Evolutionary conservation across 1,139 yeast genomes (phyloP), one percentile per base, ranked within the genome.

Genomic region (Magnusiomyces suaveolens): DNA sequence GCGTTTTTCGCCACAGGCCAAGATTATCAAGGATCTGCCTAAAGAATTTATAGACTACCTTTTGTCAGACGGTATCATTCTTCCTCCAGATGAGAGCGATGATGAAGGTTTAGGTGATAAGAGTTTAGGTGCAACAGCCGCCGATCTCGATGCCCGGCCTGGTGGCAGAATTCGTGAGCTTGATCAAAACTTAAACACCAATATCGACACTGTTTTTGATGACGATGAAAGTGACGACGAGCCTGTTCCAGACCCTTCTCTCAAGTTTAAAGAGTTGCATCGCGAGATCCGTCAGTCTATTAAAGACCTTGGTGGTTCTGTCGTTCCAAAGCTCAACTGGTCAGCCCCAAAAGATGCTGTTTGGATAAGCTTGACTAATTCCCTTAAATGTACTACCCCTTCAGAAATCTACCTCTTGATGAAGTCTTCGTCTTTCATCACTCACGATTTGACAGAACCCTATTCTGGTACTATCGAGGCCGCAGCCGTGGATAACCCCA

Each of bases 331-430:
- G 65, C 73, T 92, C 61, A 92, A 92, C 72, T 92, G 98, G 98
- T 87, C 97, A 0, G 85, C 96, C 1, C 98, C 99, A 1, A 84
- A 83, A 63, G 99, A 92, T 69, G 88, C 97, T 6, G 78, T 82
- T 0, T 92, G 98, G 98, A 90, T 92, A 36, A 72, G 87, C 64
- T 78, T 94, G 1, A 83, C 86, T 41, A 85, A 87, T 62, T 77
- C 87, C 2, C 78, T 86, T 75, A 78, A 80, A 63, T 89, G 97
- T 64, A 75, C 71, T 18, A 76, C 75, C 39, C 81, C 84, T 0
- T 78, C 83, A 46, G 99, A 92, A 60, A 71, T 92, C 0, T 90
- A 89, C 60, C 69, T 92, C 54, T 70, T 92, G 18, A 69, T 94
- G 53, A 92, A 92, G 63, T 82, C 96, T 0, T 88, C 97, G 0